phyloP scores from a whole-genome alignment of 257 asterid species.

The Gentiana dahurica region DNA sequence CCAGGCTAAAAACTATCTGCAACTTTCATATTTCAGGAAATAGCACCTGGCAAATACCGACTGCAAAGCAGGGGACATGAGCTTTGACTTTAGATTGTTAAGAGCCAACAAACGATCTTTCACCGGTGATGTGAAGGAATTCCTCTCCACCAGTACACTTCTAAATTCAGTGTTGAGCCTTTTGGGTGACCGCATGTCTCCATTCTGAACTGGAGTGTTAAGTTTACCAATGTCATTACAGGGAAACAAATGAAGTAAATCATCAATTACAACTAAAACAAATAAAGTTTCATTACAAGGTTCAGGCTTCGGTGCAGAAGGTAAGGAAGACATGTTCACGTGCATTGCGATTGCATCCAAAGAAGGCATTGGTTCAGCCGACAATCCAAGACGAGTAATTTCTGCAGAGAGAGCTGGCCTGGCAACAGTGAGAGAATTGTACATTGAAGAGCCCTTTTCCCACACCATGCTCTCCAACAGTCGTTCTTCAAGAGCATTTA shows the following conservation, averaged over 20 bases:
- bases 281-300: constrained; percentile 31
- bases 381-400: constrained; percentile 73
- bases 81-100: constrained; percentile 63
- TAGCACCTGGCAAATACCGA: constrained; percentile 89
- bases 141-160: constrained; percentile 84
- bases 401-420: constrained; percentile 75
- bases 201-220: constrained; percentile 57
- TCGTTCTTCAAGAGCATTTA: constrained; percentile 93
- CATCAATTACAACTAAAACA: no score
- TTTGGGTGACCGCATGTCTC: constrained; percentile 85
- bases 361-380: constrained; percentile 98
- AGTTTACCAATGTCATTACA: constrained; percentile 11
- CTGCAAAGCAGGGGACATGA: constrained; percentile 76
- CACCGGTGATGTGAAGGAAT: constrained; percentile 91
- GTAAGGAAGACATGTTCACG: constrained; percentile 40
- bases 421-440: constrained; percentile 87
- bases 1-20: constrained; percentile 9
- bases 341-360: constrained; percentile 92
- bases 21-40: constrained; percentile 4
- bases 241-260: constrained; percentile 1
- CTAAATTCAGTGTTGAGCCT: constrained; percentile 69
- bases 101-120: constrained; percentile 81
- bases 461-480: constrained; percentile 95
- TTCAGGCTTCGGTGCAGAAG: constrained; percentile 49
- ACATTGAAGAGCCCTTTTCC: constrained; percentile 99